phyloP scores from a whole-genome alignment of 208 protist genomes.

The Trypanosoma mega region DNA sequence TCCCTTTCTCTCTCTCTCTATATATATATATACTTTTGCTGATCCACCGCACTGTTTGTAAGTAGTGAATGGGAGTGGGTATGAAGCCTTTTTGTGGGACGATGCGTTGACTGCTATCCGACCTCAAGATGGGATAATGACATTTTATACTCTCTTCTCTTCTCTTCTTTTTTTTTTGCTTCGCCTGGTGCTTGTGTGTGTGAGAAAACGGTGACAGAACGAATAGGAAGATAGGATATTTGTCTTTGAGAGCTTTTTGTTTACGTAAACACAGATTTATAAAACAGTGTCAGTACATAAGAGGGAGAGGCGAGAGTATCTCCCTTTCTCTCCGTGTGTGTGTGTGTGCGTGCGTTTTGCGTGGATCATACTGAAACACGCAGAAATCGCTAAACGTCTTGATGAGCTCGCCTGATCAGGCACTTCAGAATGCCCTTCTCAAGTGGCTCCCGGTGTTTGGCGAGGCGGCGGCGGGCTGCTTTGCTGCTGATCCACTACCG shows the following conservation, averaged over 20 bases:
- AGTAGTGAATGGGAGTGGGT: neutral
- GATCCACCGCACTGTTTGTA: no score
- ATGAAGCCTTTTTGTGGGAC: neutral
- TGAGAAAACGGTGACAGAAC: no score
- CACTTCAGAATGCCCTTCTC: neutral
- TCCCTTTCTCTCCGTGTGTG: no score
- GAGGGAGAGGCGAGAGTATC: no score
- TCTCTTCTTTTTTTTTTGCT: slow-evolving; percentile 10
- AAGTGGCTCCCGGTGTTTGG: slow-evolving; percentile 2
- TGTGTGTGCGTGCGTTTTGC: no score
- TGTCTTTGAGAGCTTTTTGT: no score
- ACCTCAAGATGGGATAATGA: neutral
- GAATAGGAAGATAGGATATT: no score
- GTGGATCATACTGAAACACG: neutral
- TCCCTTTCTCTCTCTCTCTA: slow-evolving; percentile 5
- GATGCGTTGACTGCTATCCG: neutral
- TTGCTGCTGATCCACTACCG: slow-evolving; percentile 16
- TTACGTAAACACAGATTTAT: no score
- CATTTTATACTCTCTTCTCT: slow-evolving; percentile 20
- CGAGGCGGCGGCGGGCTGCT: neutral
- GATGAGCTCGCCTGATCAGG: no score
- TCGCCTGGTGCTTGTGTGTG: no score
- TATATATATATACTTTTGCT: slow-evolving; percentile 16
- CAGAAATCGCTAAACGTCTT: no score
- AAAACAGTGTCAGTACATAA: no score